These are phyloP conservation scores for Dothideomycetes sp. DNA, from an alignment of 2,329 filamentous ascomycete species.

Conservation along the genomic window DNA sequence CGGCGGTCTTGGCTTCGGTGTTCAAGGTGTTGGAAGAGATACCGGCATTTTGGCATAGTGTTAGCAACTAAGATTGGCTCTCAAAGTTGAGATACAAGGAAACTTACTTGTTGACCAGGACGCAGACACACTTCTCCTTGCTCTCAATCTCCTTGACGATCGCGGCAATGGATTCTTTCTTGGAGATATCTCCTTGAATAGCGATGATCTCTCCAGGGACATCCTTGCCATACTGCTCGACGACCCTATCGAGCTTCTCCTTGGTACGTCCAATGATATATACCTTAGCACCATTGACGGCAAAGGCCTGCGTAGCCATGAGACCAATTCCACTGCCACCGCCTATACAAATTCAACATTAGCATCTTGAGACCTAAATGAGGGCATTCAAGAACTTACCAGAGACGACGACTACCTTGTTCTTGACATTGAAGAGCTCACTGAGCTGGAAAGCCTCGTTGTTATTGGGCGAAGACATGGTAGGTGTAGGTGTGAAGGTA, in stretches of 20 bases:
- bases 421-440: constrained; percentile 31
- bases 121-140: constrained; percentile 36
- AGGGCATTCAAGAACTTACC: too few species aligned
- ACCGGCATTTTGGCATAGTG: constrained; percentile 39
- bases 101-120: constrained; percentile 33
- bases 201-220: constrained; percentile 40
- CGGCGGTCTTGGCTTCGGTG: constrained; percentile 31
- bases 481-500: constrained; percentile 10
- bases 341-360: too few species aligned
- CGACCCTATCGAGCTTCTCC: constrained; percentile 41
- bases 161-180: constrained; percentile 33
- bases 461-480: constrained; percentile 21
- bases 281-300: constrained; percentile 32
- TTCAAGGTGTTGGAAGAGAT: constrained; percentile 33
- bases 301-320: constrained; percentile 34
- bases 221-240: constrained; percentile 34
- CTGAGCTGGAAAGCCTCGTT: constrained; percentile 28
- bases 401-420: constrained; percentile 34
- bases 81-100: constrained; percentile 20
- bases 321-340: constrained; percentile 40
- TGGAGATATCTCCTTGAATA: constrained; percentile 35
- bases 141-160: constrained; percentile 35
- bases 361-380: too few species aligned
- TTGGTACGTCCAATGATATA: constrained; percentile 40
- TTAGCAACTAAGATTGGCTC: constrained; percentile 25